These are phyloP conservation scores for Articulospora tetracladia DNA, from an alignment of 495 filamentous ascomycete species.

Conservation along the genomic window DNA sequence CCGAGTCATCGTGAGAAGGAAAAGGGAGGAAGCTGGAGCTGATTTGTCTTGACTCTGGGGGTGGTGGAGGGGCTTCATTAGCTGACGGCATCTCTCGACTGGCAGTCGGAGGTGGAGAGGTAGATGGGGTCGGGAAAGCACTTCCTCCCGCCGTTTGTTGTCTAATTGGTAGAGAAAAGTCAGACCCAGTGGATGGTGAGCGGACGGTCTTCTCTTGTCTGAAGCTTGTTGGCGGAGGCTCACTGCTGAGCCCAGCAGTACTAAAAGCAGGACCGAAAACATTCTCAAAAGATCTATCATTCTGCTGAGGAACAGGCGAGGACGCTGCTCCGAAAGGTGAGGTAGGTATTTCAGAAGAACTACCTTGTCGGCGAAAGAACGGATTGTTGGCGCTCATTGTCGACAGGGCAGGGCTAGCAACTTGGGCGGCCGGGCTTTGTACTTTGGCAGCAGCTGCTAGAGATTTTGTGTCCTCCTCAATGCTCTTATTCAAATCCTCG, in stretches of 20 bases:
- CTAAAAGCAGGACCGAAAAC: slow-evolving; percentile 76
- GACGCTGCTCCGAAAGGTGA: slow-evolving; percentile 40
- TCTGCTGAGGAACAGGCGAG: slow-evolving; percentile 41
- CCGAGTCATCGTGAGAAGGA: slow-evolving; percentile 57
- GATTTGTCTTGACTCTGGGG: slow-evolving; percentile 66
- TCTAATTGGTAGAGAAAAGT: slow-evolving; percentile 3
- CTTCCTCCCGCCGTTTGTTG: slow-evolving; percentile 9
- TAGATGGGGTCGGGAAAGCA: slow-evolving; percentile 14
- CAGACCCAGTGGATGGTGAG: slow-evolving; percentile 7
- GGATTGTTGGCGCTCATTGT: slow-evolving; percentile 80
- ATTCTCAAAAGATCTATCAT: slow-evolving; percentile 78
- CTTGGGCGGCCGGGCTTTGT: slow-evolving; percentile 36
- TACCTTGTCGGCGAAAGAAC: slow-evolving; percentile 77
- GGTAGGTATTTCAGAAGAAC: slow-evolving; percentile 58
- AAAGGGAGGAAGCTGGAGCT: slow-evolving; percentile 70
- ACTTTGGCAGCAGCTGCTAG: slow-evolving; percentile 33
- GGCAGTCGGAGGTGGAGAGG: slow-evolving; percentile 13
- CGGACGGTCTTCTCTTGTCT: slow-evolving; percentile 44
- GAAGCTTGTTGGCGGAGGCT: slow-evolving; percentile 62
- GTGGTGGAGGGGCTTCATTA: slow-evolving; percentile 42
- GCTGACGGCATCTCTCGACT: slow-evolving; percentile 8
- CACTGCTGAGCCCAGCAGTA: slow-evolving; percentile 30
- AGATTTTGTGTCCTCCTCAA: slow-evolving; percentile 42
- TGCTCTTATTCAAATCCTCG: slow-evolving; percentile 61
- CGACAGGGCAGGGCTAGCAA: slow-evolving; percentile 68